Percentiles rank a stretch among this genome's conserved stretches.
These are phyloP conservation scores for Circinella minor DNA, from an alignment of 371 early-diverging fungal genomes.

Conservation along the genomic window DNA sequence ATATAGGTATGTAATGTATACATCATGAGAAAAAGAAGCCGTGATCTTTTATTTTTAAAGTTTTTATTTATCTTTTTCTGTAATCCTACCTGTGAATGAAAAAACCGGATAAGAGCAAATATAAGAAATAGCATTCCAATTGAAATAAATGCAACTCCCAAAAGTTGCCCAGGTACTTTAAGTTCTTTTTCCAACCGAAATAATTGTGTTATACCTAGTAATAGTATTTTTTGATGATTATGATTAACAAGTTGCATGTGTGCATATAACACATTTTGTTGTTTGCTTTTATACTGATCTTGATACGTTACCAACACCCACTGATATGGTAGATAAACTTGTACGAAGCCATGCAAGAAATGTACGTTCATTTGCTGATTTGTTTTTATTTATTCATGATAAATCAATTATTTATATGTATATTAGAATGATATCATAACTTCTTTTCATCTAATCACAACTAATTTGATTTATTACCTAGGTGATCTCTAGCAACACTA, in stretches of 20 bases:
- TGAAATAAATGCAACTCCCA: background rate
- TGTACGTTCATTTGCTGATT: conserved; percentile 8
- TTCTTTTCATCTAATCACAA: background rate
- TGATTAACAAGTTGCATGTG: background rate
- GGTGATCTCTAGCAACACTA: conserved; percentile 4
- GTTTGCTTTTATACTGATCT: background rate
- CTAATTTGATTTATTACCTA: background rate
- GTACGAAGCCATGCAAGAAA: conserved; percentile 10
- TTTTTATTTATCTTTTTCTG: too few species aligned
- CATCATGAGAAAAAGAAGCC: background rate
- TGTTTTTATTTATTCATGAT: background rate
- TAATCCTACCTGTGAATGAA: background rate
- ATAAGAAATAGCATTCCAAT: background rate
- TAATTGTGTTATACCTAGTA: conserved; percentile 8
- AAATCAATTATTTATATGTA: background rate
- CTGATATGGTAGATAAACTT: conserved; percentile 6
- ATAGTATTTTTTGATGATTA: background rate
- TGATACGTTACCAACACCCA: background rate
- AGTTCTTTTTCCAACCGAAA: conserved; percentile 3
- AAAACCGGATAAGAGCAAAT: background rate
- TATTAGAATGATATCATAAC: too few species aligned
- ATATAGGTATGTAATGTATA: too few species aligned
- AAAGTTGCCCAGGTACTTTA: background rate
- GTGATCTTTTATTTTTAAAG: background rate
- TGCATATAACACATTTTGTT: background rate